phyloP scores from a whole-genome alignment of 1,284 basidiomycete genomes.

The Porogramme epimiltina region DNA sequence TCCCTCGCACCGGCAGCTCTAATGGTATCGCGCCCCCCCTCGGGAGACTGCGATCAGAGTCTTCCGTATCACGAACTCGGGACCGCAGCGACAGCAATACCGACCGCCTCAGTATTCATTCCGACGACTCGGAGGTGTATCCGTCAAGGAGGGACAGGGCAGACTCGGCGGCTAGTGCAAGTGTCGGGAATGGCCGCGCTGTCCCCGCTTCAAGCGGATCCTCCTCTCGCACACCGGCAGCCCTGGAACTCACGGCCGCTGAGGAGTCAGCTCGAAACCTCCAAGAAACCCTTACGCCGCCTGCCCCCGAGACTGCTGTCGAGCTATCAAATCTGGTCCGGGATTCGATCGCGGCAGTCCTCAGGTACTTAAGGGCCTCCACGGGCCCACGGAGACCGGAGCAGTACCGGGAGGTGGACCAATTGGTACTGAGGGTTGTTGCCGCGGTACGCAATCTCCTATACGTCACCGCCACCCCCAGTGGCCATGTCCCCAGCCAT shows the following conservation, averaged over 20 bases:
- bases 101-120: conserved; percentile 65
- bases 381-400: conserved; percentile 43
- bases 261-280: conserved; percentile 67
- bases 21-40: conserved; percentile 19
- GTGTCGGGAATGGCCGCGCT: conserved; percentile 17
- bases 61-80: conserved; percentile 24
- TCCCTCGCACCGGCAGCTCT: conserved; percentile 21
- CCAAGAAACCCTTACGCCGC: conserved; percentile 61
- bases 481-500: conserved; percentile 60
- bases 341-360: conserved; percentile 63
- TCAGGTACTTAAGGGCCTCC: conserved; percentile 56
- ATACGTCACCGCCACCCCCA: conserved; percentile 67
- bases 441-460: conserved; percentile 71
- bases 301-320: conserved; percentile 56
- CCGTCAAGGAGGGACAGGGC: conserved; percentile 47
- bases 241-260: conserved; percentile 58
- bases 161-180: conserved; percentile 23
- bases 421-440: conserved; percentile 66
- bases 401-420: conserved; percentile 60
- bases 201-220: conserved; percentile 13
- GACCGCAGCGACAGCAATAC: conserved; percentile 35
- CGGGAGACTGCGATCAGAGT: conserved; percentile 34
- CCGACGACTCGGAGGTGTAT: conserved; percentile 76
- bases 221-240: conserved; percentile 10
- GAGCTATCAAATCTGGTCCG: conserved; percentile 61